phyloP scores from a whole-genome alignment of 306 rosid genomes.

The Fragaria nilgerrensis region DNA sequence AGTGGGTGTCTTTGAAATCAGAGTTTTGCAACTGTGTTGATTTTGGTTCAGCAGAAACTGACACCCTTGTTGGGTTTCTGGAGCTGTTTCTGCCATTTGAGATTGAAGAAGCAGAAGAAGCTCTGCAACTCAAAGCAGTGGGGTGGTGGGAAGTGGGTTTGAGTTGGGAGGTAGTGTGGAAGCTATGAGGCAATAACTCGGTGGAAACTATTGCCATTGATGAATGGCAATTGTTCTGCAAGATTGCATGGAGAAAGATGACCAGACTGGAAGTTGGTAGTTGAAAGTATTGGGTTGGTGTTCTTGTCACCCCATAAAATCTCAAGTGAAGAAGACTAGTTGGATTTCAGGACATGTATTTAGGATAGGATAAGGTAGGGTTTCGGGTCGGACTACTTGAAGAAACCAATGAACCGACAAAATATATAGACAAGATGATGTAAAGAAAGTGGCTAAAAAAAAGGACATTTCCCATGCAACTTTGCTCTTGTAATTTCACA shows the following conservation, averaged over 20 bases:
- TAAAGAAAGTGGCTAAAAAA: background rate
- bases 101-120: slow-evolving; percentile 27
- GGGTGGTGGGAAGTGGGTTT: slow-evolving; percentile 38
- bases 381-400: background rate
- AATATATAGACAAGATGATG: background rate
- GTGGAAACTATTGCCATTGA: slow-evolving; percentile 61
- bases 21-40: slow-evolving; percentile 23
- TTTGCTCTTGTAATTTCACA: background rate
- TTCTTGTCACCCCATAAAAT: background rate
- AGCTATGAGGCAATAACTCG: slow-evolving; percentile 52
- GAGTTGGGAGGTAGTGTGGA: slow-evolving; percentile 27
- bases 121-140: slow-evolving; percentile 31
- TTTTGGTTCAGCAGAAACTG: slow-evolving; percentile 33
- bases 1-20: slow-evolving; percentile 52
- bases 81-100: slow-evolving; percentile 26
- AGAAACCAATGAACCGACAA: background rate
- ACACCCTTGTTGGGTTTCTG: slow-evolving; percentile 28
- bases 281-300: background rate
- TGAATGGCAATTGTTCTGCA: slow-evolving; percentile 2
- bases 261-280: background rate
- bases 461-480: background rate
- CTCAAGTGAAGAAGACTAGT: background rate
- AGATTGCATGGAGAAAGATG: slow-evolving; percentile 11
- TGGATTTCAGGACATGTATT: background rate
- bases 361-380: slow-evolving; percentile 21